Evolutionary conservation across 202 grass and related monocot genomes (phyloP), one percentile per base, ranked within the genome.

Genomic region (Zoysia matrella): DNA sequence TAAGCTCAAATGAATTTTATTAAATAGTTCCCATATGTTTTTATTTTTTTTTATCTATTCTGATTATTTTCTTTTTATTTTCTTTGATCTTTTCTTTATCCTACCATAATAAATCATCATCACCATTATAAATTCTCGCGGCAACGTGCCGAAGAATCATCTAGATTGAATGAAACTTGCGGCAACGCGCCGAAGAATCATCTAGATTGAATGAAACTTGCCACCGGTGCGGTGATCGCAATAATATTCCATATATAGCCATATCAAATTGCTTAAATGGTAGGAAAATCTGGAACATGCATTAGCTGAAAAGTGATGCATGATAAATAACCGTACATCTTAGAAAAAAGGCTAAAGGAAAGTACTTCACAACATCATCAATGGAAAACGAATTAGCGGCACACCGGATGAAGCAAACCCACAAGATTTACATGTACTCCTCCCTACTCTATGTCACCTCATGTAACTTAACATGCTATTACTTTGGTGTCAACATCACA

Each of bases 401-500:
- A 72, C 85, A 67, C 46, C 16, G 0, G 56, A 44, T 22, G 77
- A 85, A 88, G 68, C 79, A 91, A 82, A 42, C 70, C 73, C 62
- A 85, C 68, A 73, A 74, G 77, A 85, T 88, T 81, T 89, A 81
- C 84, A 82, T 30, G 45, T 60, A 72, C 58, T 88, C 74, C 84
- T 73, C 77, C 74, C 80, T 89, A 84, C 71, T 75, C 82, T 90
- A 70, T 86, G 72, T 85, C 60, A 84, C 80, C 76, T 85, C 61
- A 84, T 75, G 81, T 77, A 80, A 83, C 71, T 75, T 65, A 80
- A 84, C 82, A 85, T 79, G 75, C 65, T 82, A 80, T 83, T 73
- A 89, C 88, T 73, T 69, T 84, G 85, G 74, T 86, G 72, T 78
- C 68, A 80, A 91, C 84, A 84, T 87, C 80, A 94, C 88, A 85